These are phyloP conservation scores for Blastocystis sp. DNA, from an alignment of 352 stramenopile species.

Conservation along the genomic window DNA sequence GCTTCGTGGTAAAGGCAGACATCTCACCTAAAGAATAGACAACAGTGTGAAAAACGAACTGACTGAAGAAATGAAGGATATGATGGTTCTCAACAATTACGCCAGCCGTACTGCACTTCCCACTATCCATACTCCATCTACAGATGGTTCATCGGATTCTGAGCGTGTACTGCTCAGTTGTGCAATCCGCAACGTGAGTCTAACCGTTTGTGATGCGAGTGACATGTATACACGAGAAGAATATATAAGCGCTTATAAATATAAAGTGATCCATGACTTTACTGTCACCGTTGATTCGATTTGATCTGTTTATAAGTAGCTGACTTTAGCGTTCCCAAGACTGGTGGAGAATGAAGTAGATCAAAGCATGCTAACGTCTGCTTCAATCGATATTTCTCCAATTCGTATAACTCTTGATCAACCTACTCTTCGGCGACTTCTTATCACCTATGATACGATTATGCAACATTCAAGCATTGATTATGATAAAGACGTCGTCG, in stretches of 20 bases:
- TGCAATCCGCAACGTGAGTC: neutral
- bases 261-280: conserved; percentile 10
- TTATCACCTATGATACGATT: neutral
- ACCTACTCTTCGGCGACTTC: neutral
- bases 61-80: conserved; percentile 39
- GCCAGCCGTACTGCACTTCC: neutral
- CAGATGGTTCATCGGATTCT: neutral
- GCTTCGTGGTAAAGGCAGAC: neutral
- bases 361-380: neutral
- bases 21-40: neutral
- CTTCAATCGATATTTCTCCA: neutral
- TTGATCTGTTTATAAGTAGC: neutral
- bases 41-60: conserved; percentile 34
- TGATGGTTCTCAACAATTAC: conserved; percentile 39
- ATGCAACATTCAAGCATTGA: neutral
- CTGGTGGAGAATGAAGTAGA: neutral
- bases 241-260: neutral
- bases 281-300: neutral
- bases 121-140: neutral
- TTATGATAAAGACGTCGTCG: conserved; percentile 27
- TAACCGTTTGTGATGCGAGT: neutral
- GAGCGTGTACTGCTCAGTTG: neutral
- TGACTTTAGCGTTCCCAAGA: conserved; percentile 3
- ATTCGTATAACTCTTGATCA: neutral
- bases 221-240: neutral